Evolutionary conservation across 805 yeast genomes (phyloP).

Genomic region (Naumovozyma castellii): DNA sequence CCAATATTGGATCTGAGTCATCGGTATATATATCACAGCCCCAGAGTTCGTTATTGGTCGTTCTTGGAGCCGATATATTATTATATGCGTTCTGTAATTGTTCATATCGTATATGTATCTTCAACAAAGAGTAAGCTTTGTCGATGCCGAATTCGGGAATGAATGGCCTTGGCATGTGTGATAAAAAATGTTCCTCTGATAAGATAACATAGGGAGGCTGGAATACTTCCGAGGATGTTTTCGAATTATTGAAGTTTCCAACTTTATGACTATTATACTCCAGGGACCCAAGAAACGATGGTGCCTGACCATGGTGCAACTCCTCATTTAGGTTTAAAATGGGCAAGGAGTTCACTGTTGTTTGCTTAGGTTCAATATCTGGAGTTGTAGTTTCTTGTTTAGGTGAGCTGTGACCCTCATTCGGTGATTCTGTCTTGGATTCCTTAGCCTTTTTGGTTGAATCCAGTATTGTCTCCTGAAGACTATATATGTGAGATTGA

Average conservation of each 20-base stretch:
- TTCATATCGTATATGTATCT: slow-evolving; percentile 16
- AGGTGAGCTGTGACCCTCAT: too few relatives aligned
- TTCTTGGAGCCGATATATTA: slow-evolving; percentile 26
- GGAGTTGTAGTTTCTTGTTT: not conserved
- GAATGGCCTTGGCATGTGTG: slow-evolving; percentile 17
- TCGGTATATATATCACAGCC: slow-evolving; percentile 91
- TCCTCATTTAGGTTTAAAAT: not conserved
- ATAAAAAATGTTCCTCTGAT: not conserved
- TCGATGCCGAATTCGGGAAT: slow-evolving; percentile 17
- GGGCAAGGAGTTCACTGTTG: not conserved
- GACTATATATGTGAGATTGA: slow-evolving; percentile 25
- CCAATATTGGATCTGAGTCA: slow-evolving; percentile 76
- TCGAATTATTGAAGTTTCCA: not conserved
- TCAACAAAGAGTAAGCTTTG: slow-evolving; percentile 16
- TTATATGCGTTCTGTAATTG: slow-evolving; percentile 19
- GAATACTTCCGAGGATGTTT: not conserved
- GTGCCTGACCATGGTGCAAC: not conserved
- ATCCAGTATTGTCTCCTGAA: slow-evolving; percentile 29
- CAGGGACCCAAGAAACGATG: not conserved
- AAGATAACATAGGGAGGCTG: not conserved
- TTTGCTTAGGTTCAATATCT: too few relatives aligned
- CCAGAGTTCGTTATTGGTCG: slow-evolving; percentile 57
- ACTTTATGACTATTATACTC: not conserved
- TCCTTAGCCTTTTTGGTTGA: slow-evolving; percentile 11
- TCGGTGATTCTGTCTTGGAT: slow-evolving; percentile 1